Evolutionary conservation across 352 stramenopile genomes (phyloP), one percentile per base, ranked within the genome.

Genomic region (Globisporangium megalacanthum): DNA sequence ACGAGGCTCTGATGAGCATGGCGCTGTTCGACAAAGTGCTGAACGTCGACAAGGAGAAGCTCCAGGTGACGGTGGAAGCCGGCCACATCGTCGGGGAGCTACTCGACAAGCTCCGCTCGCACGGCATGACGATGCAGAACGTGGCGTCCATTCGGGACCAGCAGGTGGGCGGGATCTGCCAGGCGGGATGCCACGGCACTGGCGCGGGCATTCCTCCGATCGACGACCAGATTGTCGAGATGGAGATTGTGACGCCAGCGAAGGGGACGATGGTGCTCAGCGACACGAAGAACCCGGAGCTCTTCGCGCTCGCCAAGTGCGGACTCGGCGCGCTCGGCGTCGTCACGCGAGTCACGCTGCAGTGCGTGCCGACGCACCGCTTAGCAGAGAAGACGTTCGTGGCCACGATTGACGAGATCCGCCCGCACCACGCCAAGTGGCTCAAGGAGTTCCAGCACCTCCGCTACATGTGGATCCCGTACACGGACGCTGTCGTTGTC

Each of bases 391-490:
- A 96, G 61, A 99, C 95, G 1, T 89, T 85, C 47, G 87, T 98
- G 36, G 74, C 95, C 61, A 97, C 84, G 6, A 65, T 94, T 19
- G 64, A 85, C 37, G 81, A 99, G 66, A 88, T 97, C 25, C 81
- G 79, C 19, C 67, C 76, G 50, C 73, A 92, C 56, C 89, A 97
- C 68, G 69, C 66, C 37, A 61, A 73, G 33, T 91, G 83, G 65
- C 72, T 97, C 1, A 52, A 76, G 19, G 64, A 90, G 56, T 91
- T 86, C 62, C 78, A 93, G 60, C 90, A 97, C 66, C 50, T 97
- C 42, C 77, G 97, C 37, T 99, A 99, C 80, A 99, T 99, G 97
- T 99, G 96, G 96, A 98, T 99, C 61, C 97, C 97, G 11, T 98
- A 98, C 77, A 97, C 92, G 6, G 96, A 99, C 61, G 72, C 80